Evolutionary conservation across 192 early-diverging fungal species (phyloP), one percentile per base, ranked within the genome.

Genomic region (Entomortierella parvispora): DNA sequence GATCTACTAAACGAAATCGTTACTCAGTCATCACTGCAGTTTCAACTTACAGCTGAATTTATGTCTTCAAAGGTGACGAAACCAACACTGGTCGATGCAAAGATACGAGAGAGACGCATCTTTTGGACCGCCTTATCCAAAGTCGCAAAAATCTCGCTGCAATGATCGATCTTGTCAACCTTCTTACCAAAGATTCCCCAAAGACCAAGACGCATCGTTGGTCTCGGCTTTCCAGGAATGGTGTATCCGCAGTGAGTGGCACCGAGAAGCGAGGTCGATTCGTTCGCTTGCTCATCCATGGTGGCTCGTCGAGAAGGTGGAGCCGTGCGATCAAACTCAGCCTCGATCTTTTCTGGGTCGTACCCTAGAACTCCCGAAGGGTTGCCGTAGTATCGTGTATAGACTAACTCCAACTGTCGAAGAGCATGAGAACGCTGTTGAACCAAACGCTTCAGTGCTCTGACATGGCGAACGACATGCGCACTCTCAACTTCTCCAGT

Each of bases 1-100:
- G n/a, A n/a, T n/a, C n/a, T n/a, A n/a, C n/a, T n/a, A n/a, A n/a
- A n/a, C n/a, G n/a, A n/a, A n/a, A n/a, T n/a, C n/a, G n/a, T n/a
- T n/a, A n/a, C n/a, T n/a, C n/a, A n/a, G n/a, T n/a, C n/a, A n/a
- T n/a, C n/a, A n/a, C n/a, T n/a, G 11, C 9, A 47, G 3, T 49
- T 11, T 2, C 28, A 20, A 62, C 83, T 65, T 85, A 88, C 87
- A 31, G 92, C 92, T 42, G 88, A 86, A 25, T 84, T 82, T n/a
- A 91, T 82, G 29, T 88, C 84, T 57, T 88, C 86, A 69, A 92
- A 94, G 17, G 92, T 94, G n/a, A 94, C 90, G 65, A 94, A 94
- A 2, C 90, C 92, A 25, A 90, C 87, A 17, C 84, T 89, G 1
- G 91, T 83, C 29, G 80, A 61, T 3, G 72, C 29, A 62, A 34